phyloP scores from a whole-genome alignment of 345 rosid species.

The Eutrema yunnanense region DNA sequence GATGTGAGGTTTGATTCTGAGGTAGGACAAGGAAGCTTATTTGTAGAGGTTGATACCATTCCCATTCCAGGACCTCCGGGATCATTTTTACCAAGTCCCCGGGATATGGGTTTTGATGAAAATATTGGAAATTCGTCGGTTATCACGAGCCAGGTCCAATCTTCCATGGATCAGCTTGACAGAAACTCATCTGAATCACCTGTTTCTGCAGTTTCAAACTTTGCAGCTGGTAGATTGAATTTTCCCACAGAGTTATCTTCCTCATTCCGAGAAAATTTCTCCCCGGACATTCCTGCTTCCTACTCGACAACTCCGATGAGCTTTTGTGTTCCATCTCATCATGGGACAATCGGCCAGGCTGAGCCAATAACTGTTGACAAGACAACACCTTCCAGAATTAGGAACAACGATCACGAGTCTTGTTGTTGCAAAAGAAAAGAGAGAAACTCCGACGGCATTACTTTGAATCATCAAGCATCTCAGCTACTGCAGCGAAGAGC shows the following conservation, averaged over 20 bases:
- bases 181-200: constrained; percentile 85
- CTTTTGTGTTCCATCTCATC: constrained; percentile 35
- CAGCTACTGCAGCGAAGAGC: constrained; percentile 52
- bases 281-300: constrained; percentile 29
- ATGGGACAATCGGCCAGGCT: constrained; percentile 18
- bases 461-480: constrained; percentile 48
- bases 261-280: constrained; percentile 30
- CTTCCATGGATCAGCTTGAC: constrained; percentile 76
- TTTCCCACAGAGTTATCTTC: constrained; percentile 38
- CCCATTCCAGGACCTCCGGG: constrained; percentile 99
- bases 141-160: constrained; percentile 67
- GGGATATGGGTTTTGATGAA: constrained; percentile 82
- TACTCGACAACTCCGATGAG: constrained; percentile 30
- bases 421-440: constrained; percentile 95
- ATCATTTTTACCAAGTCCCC: constrained; percentile 92
- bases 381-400: constrained; percentile 38
- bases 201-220: constrained; percentile 73
- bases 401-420: constrained; percentile 47
- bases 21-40: constrained; percentile 43
- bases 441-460: constrained; percentile 41
- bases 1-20: constrained; percentile 41
- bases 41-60: constrained; percentile 83
- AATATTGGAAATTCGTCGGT: constrained; percentile 88
- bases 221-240: constrained; percentile 38
- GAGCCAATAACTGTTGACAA: constrained; percentile 36